These are phyloP conservation scores for Suhomyces coccinellae DNA, from an alignment of 1,139 yeast genomes.

Conservation along the genomic window DNA sequence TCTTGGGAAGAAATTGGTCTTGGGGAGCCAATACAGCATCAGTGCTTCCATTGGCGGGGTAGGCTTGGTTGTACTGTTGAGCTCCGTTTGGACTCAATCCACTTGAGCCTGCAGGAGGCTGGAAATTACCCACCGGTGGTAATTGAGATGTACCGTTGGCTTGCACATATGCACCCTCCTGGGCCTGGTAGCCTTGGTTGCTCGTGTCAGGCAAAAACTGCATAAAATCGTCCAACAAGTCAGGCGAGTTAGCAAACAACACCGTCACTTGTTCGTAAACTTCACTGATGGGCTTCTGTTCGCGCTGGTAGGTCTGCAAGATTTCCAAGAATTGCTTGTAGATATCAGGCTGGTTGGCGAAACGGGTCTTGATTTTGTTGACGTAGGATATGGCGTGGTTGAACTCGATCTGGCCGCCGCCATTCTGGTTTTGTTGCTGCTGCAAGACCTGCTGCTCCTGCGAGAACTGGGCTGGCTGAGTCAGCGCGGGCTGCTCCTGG, in stretches of 20 bases:
- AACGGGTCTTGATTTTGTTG: conserved; percentile 90
- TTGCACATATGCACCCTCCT: conserved; percentile 20
- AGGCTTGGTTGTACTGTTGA: conserved; percentile 11
- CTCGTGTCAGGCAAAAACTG: conserved; percentile 93
- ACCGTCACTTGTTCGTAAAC: conserved; percentile 92
- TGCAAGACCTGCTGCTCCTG: conserved; percentile 35
- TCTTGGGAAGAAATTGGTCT: conserved; percentile 17
- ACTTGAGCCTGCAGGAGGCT: conserved; percentile 62
- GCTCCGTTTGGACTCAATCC: conserved; percentile 31
- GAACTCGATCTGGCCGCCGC: conserved; percentile 88
- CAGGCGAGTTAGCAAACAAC: conserved; percentile 90
- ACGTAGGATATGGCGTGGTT: conserved; percentile 97
- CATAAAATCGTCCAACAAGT: conserved; percentile 88
- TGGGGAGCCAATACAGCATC: conserved; percentile 13
- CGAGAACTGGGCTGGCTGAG: conserved; percentile 19
- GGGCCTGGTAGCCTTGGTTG: conserved; percentile 33
- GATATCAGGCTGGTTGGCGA: conserved; percentile 91
- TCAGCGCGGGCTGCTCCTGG: conserved; percentile 19
- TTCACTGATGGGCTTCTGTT: conserved; percentile 91
- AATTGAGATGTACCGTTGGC: conserved; percentile 51
- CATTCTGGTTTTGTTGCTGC: conserved; percentile 18
- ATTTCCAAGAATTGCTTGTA: conserved; percentile 94
- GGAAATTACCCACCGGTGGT: conserved; percentile 96
- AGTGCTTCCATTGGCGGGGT: conserved; percentile 11
- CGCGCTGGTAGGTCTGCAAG: conserved; percentile 93